Base-by-base conservation (phyloP, 495 filamentous ascomycete species). In the Aspergillus conjunctus region DNA sequence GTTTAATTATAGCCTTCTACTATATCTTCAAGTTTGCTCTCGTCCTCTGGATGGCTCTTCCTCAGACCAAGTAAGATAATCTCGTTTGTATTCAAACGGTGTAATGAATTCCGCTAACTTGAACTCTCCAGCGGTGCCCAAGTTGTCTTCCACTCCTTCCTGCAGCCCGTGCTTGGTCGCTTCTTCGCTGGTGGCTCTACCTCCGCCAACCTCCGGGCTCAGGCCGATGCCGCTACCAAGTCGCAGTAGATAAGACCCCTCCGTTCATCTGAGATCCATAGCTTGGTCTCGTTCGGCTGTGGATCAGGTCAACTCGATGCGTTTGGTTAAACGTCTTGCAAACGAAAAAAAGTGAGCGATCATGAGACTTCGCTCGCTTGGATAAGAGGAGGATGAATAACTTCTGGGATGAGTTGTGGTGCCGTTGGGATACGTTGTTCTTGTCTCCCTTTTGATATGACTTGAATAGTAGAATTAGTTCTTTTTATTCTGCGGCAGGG, bases 1-100 rank as follows among this genome's bases (percentile, higher is more conserved):
- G 26, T 21, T 55, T 26, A 4, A 26, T 54, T 22, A 53, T 58
- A 87, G 85, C 94, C 69, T 99, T 99, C 85, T 99, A 99, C 87
- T 99, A 91, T 79, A 94, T 93, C 79, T 98, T 98, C 88, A 99
- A 99, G 83, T 96, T 99, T 72, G 83, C 92, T 70, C 86, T 97
- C 70, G 80, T 97, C 67, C 86, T 99, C 71, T 99, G 95, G 95
- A 91, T 98, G 78, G 88, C 93, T 65, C 91, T 99, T 62, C 94
- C 94, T 66, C 86, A 91, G 76, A 95, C 92, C 81, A 81, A 80
- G 94, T 98, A 87, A 72, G 88, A 82, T 51, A 46, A 30, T 14
- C n/a, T 41, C 17, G 15, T n/a, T n/a, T n/a, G 4, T 7, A 22
- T 34, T 2, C 26, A 43, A 31, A 15, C 11, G 34, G 18, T 22